A percentile compares a stretch with the other conserved stretches of the same genome.
Evolutionary conservation across 2,329 filamentous ascomycete genomes (phyloP).

Genomic region (Botrytis tulipae): DNA sequence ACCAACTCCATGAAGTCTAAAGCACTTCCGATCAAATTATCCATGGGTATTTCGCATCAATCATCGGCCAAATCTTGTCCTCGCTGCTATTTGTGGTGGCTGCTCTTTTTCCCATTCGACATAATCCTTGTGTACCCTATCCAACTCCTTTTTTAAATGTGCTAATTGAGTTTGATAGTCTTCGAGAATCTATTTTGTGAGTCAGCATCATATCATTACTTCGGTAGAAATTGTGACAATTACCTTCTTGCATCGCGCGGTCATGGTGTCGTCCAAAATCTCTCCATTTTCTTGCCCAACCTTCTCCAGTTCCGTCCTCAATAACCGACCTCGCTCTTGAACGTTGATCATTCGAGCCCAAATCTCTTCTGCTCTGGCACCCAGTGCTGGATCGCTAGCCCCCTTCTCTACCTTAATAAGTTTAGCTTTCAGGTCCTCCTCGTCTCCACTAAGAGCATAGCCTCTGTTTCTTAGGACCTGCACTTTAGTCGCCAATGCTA

Average conservation of each 20-base stretch:
- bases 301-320: conserved; percentile 73
- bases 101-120: conserved; percentile 50
- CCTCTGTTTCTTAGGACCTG: conserved; percentile 79
- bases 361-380: conserved; percentile 76
- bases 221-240: conserved; percentile 34
- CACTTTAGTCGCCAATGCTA: conserved; percentile 74
- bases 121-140: conserved; percentile 53
- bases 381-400: conserved; percentile 71
- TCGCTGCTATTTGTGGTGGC: conserved; percentile 21
- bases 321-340: conserved; percentile 66
- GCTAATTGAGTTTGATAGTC: conserved; percentile 79
- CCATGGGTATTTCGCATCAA: conserved; percentile 22
- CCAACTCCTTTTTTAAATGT: conserved; percentile 67
- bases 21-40: conserved; percentile 16
- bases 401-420: conserved; percentile 66
- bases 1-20: conserved; percentile 19
- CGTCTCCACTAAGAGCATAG: conserved; percentile 74
- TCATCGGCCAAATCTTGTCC: conserved; percentile 18
- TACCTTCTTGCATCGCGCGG: conserved; percentile 73
- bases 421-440: conserved; percentile 74
- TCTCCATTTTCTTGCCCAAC: conserved; percentile 56
- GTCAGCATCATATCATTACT: conserved; percentile 26
- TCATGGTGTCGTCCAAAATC: conserved; percentile 65
- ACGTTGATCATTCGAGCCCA: conserved; percentile 79
- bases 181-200: conserved; percentile 61